phyloP scores from a whole-genome alignment of 2,329 filamentous ascomycete genomes.

The Penicillium vulpinum region DNA sequence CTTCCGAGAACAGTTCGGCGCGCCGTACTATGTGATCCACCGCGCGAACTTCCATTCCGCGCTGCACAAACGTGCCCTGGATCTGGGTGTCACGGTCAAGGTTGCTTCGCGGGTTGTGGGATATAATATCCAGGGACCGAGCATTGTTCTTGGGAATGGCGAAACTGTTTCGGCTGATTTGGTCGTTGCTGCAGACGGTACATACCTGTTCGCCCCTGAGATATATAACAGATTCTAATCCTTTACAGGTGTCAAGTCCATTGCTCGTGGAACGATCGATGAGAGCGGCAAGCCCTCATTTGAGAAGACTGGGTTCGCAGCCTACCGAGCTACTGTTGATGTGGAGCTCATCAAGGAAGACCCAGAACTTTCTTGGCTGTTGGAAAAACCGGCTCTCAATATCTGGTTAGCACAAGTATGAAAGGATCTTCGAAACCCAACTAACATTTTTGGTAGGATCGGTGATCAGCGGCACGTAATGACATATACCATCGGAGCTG shows the following conservation, averaged over 20 bases:
- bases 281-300: constrained; percentile 2
- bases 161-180: constrained; percentile 12
- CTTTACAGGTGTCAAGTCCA: constrained; percentile 22
- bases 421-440: background rate
- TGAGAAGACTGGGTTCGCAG: constrained; percentile 39
- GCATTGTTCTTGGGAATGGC: constrained; percentile 11
- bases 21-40: constrained; percentile 22
- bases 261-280: constrained; percentile 15
- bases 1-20: constrained; percentile 32
- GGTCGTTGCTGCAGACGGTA: constrained; percentile 26
- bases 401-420: constrained; percentile 34
- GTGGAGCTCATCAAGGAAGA: constrained; percentile 39
- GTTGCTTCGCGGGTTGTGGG: constrained; percentile 14
- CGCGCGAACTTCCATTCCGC: constrained; percentile 31
- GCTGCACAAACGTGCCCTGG: constrained; percentile 13
- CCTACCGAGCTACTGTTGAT: constrained; percentile 46
- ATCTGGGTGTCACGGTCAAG: constrained; percentile 19
- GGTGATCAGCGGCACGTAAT: constrained; percentile 44
- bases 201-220: background rate
- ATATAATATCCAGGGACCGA: constrained; percentile 13
- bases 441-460: constrained; percentile 13
- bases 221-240: no score
- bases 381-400: constrained; percentile 43
- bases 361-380: constrained; percentile 41
- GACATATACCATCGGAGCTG: constrained; percentile 44